Base-by-base conservation (phyloP, 192 early-diverging fungal species). In the Helicostylum pulchrum region DNA sequence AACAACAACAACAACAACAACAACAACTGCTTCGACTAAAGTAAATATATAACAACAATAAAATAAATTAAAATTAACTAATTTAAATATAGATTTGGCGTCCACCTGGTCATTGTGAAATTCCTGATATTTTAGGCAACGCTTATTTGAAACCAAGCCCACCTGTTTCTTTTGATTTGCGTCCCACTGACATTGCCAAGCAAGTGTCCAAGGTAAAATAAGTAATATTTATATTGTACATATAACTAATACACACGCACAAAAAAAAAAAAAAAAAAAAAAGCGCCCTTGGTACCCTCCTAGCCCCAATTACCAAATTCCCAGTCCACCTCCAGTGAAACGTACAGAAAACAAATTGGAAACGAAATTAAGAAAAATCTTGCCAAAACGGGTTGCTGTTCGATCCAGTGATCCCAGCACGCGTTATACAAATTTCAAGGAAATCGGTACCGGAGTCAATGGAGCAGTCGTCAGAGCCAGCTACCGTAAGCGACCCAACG, bases 241-340 rank as follows among this genome's bases (percentile, higher is more conserved):
- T 32, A 48, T 4, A 17, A 48, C 3, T 15, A 17, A 48, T 4
- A 17, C 0, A 48, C 11, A 14, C 3, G 45, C 4, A 44, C 4
- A 14, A 0, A 39, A 36, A 36, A 36, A 36, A 36, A 36, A 36
- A 62, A 50, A 36, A 45, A 47, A 20, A 14, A 31, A 45, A 46
- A 55, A 70, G 68, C 65, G 66, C 46, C 71, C 71, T 31, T 73
- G 71, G 71, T 63, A 68, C 21, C 71, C 71, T 36, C 71, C 71
- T 59, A 73, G 66, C 39, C 71, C 71, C 17, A 61, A 67, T 48
- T 67, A 58, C 43, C 47, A 60, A 34, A 58, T 59, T 45, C 71
- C 71, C 14, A 44, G 58, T n/a, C 51, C 67, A 23, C 71, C 65
- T 49, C 71, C 71, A 14, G 42, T 73, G 30, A 62, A 60, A 17